phyloP scores from a whole-genome alignment of 208 protist genomes.

The Naegleria gruberi region DNA sequence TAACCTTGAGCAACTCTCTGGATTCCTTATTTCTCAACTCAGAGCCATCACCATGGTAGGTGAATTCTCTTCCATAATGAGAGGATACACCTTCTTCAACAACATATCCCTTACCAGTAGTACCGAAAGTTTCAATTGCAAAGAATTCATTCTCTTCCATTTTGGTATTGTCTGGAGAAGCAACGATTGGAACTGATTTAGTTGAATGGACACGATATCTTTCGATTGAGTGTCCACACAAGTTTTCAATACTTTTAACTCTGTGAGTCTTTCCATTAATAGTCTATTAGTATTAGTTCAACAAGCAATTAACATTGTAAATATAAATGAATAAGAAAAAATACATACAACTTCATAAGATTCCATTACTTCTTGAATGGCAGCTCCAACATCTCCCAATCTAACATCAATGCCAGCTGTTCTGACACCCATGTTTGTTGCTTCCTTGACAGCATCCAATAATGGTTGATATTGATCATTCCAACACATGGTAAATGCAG shows the following conservation, averaged over 20 bases:
- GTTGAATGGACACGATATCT: conserved; percentile 96
- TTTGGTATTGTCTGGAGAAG: conserved; percentile 69
- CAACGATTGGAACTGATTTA: conserved; percentile 97
- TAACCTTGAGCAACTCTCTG: conserved; percentile 45
- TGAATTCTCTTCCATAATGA: conserved; percentile 74
- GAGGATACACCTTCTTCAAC: conserved; percentile 58
- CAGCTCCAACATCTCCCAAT: conserved; percentile 83
- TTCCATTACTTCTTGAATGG: conserved; percentile 96
- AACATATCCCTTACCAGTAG: conserved; percentile 65
- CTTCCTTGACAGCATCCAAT: conserved; percentile 76
- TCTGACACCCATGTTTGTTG: conserved; percentile 88
- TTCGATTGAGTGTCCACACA: conserved; percentile 78
- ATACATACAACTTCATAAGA: conserved; percentile 89
- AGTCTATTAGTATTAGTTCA: too few species aligned
- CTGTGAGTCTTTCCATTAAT: not conserved
- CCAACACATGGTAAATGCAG: conserved; percentile 44
- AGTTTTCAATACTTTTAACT: not conserved
- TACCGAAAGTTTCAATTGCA: conserved; percentile 99
- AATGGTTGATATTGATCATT: conserved; percentile 91
- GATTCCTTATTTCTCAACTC: conserved; percentile 20
- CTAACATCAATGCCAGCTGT: conserved; percentile 87
- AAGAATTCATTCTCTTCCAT: conserved; percentile 97
- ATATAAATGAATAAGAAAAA: too few species aligned
- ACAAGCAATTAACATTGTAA: too few species aligned
- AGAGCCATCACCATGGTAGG: conserved; percentile 24